Conservation (phyloP, 1,284 basidiomycete genomes). For the Heterobasidion parviporum region DNA sequence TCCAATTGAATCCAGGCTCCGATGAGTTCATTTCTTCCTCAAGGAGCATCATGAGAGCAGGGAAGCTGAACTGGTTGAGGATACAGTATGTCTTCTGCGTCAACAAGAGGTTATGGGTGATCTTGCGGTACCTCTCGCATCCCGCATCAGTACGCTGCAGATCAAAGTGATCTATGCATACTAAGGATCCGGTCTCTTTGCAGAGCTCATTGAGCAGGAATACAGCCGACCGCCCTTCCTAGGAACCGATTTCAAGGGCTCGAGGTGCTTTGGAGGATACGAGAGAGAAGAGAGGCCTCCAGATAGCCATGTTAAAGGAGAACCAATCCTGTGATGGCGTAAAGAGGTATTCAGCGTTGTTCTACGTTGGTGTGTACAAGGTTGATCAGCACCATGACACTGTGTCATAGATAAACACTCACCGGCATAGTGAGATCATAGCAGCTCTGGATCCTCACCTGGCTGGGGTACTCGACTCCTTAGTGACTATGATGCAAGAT, state of each 20-base stretch:
- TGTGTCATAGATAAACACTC: neutral
- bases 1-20: constrained; percentile 44
- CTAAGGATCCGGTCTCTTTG: constrained; percentile 31
- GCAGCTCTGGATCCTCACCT: too few species aligned
- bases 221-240: constrained; percentile 54
- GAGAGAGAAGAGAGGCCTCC: constrained; percentile 31
- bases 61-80: constrained; percentile 44
- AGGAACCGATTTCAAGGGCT: constrained; percentile 51
- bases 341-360: constrained; percentile 23
- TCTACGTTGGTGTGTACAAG: neutral
- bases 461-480: too few species aligned
- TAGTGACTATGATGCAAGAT: too few species aligned
- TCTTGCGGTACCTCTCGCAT: constrained; percentile 31
- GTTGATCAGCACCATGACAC: neutral
- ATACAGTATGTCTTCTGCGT: constrained; percentile 37
- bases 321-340: constrained; percentile 53
- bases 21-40: constrained; percentile 31
- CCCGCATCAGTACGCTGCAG: constrained; percentile 41
- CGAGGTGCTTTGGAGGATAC: constrained; percentile 31
- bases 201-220: constrained; percentile 43
- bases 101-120: constrained; percentile 38
- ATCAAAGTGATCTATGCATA: constrained; percentile 55
- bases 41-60: constrained; percentile 39
- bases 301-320: constrained; percentile 32
- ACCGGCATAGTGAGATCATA: neutral